Conservation (phyloP, 306 rosid species). For the Malus orientalis region DNA sequence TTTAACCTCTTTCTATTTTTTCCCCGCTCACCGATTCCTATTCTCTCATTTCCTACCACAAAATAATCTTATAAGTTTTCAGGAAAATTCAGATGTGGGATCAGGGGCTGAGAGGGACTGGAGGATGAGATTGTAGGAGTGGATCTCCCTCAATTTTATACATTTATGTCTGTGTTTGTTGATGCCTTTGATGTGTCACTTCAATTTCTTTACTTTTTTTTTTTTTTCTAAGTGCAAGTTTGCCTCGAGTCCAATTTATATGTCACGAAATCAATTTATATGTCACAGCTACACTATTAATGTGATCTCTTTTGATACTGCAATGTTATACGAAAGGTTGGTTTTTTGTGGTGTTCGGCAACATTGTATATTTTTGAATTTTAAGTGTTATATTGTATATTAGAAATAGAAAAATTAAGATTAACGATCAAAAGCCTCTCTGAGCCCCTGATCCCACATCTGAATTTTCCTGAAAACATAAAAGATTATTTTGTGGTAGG, state of each 20-base stretch:
- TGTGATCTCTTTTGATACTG: no score
- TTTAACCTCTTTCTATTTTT: neutral
- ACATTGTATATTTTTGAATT: no score
- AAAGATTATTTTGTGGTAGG: neutral
- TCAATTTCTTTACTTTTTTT: neutral
- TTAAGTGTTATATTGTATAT: no score
- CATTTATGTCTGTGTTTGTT: neutral
- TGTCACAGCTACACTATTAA: no score
- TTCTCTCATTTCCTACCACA: neutral
- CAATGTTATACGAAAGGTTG: no score
- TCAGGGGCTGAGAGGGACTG: neutral
- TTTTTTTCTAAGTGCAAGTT: neutral
- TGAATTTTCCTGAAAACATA: no score
- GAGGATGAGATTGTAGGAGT: neutral
- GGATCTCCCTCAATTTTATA: slow-evolving; percentile 24
- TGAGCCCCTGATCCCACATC: no score
- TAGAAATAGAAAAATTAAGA: no score
- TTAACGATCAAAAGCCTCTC: no score
- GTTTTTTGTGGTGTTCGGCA: no score
- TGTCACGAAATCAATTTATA: no score
- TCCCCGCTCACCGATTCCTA: neutral
- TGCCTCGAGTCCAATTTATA: neutral
- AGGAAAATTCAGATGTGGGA: neutral
- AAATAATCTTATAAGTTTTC: neutral
- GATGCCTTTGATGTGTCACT: neutral